phyloP scores from a whole-genome alignment of 2,329 filamentous ascomycete genomes.

The Talaromyces verruculosus region DNA sequence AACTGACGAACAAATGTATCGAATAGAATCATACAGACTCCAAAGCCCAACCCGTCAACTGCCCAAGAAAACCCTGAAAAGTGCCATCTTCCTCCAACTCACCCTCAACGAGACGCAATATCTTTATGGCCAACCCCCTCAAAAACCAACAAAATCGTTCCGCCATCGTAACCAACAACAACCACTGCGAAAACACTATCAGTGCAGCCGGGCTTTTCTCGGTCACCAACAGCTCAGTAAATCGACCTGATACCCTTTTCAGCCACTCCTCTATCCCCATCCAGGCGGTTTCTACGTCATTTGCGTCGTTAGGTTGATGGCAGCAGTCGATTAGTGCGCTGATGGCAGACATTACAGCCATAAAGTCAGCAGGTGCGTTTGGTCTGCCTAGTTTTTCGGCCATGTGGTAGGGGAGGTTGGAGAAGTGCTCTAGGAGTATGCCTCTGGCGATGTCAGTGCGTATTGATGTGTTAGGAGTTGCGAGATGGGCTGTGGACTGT shows the following conservation, averaged over 20 bases:
- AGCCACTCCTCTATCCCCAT: conserved; percentile 3
- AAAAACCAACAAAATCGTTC: conserved; percentile 12
- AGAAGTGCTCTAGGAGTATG: not conserved
- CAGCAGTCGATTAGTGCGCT: conserved; percentile 9
- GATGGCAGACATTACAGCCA: conserved; percentile 12
- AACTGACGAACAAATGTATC: not conserved
- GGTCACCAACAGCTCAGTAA: not conserved
- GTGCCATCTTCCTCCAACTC: not conserved
- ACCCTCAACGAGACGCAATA: not conserved
- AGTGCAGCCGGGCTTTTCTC: conserved; percentile 9
- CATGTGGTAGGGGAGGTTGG: conserved; percentile 12
- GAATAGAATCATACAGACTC: not conserved
- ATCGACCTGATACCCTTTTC: conserved; percentile 6
- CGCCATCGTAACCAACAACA: conserved; percentile 3
- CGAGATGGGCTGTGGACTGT: not conserved
- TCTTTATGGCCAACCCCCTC: conserved; percentile 1
- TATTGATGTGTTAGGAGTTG: not conserved
- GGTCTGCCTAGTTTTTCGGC: conserved; percentile 16
- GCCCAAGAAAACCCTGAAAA: not conserved
- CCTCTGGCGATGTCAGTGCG: not conserved
- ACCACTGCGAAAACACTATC: conserved; percentile 14
- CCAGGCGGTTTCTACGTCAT: conserved; percentile 8
- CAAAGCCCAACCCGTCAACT: not conserved
- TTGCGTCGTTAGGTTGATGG: not conserved
- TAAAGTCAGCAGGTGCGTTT: not conserved